Conservation (phyloP, 805 yeast genomes). For the Ogataea glucozyma region DNA sequence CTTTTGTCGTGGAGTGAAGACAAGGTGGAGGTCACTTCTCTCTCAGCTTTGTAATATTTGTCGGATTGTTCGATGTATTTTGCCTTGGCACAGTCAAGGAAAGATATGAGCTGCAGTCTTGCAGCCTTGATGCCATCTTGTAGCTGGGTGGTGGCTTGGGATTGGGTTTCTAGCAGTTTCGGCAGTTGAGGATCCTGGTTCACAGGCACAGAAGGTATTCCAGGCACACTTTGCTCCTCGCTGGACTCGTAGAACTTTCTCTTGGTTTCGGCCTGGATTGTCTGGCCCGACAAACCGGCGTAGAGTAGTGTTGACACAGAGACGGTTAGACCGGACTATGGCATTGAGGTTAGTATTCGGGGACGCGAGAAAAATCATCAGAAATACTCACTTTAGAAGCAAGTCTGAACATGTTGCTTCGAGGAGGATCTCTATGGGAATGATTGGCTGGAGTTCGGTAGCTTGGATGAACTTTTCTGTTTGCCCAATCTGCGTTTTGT, state of each 20-base stretch:
- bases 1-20: conserved; percentile 60
- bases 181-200: conserved; percentile 22
- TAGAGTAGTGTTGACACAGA: conserved; percentile 14
- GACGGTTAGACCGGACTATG: conserved; percentile 12
- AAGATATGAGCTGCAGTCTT: conserved; percentile 44
- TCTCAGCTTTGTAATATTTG: conserved; percentile 58
- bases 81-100: conserved; percentile 36
- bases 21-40: conserved; percentile 60
- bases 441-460: too few relatives aligned
- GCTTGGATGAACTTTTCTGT: too few relatives aligned
- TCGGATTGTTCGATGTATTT: conserved; percentile 49
- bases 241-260: conserved; percentile 31
- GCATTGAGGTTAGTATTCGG: neutral
- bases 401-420: conserved; percentile 10
- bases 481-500: too few relatives aligned
- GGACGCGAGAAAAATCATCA: neutral
- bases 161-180: conserved; percentile 17
- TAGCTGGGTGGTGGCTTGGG: conserved; percentile 31
- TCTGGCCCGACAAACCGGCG: neutral
- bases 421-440: too few relatives aligned
- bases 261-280: conserved; percentile 25
- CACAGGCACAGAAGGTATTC: conserved; percentile 21
- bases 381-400: conserved; percentile 11
- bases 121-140: conserved; percentile 49
- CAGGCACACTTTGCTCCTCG: conserved; percentile 23